A percentile compares a stretch with the other conserved stretches of the same genome.
phyloP scores from a whole-genome alignment of 805 yeast genomes.

The Wickerhamomyces chambardii region DNA sequence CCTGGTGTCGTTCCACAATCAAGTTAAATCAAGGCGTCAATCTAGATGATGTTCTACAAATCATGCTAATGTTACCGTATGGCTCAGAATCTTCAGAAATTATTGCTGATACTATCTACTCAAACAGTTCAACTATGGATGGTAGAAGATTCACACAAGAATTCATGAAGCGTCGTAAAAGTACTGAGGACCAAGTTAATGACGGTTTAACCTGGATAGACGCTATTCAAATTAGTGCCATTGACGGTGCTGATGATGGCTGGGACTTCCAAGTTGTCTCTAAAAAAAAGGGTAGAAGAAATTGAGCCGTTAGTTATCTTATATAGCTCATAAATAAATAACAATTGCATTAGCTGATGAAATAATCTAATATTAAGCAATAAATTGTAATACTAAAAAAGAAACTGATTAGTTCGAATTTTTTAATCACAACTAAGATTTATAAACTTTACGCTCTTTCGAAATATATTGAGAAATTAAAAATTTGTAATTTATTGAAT shows the following conservation, averaged over 20 bases:
- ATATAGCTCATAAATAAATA: background rate
- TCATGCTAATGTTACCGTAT: constrained; percentile 75
- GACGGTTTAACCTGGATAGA: constrained; percentile 64
- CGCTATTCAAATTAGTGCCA: constrained; percentile 39
- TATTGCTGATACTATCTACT: constrained; percentile 86
- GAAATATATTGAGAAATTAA: too few relatives aligned
- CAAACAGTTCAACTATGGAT: constrained; percentile 84
- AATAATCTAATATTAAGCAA: too few relatives aligned
- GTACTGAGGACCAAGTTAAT: constrained; percentile 48
- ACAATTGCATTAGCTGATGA: background rate
- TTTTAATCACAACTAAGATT: too few relatives aligned
- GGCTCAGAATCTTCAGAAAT: constrained; percentile 70
- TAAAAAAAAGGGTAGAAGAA: constrained; percentile 46
- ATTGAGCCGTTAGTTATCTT: constrained; percentile 6
- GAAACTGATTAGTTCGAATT: too few relatives aligned
- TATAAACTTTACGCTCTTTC: too few relatives aligned
- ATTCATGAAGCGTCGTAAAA: constrained; percentile 68
- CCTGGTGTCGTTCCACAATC: constrained; percentile 67
- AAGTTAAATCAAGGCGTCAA: constrained; percentile 68
- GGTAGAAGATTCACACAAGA: constrained; percentile 93
- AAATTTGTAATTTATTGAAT: too few relatives aligned
- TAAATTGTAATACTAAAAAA: too few relatives aligned
- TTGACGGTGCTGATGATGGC: constrained; percentile 33
- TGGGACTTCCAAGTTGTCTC: constrained; percentile 62
- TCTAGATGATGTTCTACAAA: constrained; percentile 67